These are phyloP conservation scores for Penicillium samsonianum DNA, from an alignment of 495 filamentous ascomycete genomes.

Conservation along the genomic window DNA sequence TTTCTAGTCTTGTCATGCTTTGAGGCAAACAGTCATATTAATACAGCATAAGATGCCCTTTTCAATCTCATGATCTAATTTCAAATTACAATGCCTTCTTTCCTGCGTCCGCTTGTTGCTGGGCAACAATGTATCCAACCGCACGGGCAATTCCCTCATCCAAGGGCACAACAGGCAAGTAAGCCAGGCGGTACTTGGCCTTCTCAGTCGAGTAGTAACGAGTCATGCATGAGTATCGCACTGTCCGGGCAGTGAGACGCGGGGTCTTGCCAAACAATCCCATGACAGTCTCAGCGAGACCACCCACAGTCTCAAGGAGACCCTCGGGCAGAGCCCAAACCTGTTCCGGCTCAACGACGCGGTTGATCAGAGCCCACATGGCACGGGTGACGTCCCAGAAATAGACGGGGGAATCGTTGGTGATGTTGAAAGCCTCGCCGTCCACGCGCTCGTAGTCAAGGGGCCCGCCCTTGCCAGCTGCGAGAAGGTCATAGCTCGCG, in stretches of 20 bases:
- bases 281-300: slow-evolving; percentile 66
- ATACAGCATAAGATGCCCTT: slow-evolving; percentile 23
- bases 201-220: slow-evolving; percentile 85
- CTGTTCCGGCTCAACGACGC: slow-evolving; percentile 61
- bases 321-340: slow-evolving; percentile 69
- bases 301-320: slow-evolving; percentile 65
- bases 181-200: slow-evolving; percentile 76
- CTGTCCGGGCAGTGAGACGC: slow-evolving; percentile 70
- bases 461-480: slow-evolving; percentile 55
- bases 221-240: slow-evolving; percentile 77
- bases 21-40: too few species aligned
- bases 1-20: too few species aligned
- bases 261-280: slow-evolving; percentile 70
- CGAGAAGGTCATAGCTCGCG: slow-evolving; percentile 50
- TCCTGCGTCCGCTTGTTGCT: slow-evolving; percentile 34
- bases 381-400: slow-evolving; percentile 92
- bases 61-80: slow-evolving; percentile 14
- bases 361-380: slow-evolving; percentile 73
- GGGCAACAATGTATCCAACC: slow-evolving; percentile 65
- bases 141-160: slow-evolving; percentile 72
- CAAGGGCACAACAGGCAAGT: slow-evolving; percentile 69
- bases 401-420: slow-evolving; percentile 87
- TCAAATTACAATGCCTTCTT: slow-evolving; percentile 47
- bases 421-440: slow-evolving; percentile 94
- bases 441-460: slow-evolving; percentile 80